These are phyloP conservation scores for Poteriospumella lacustris DNA, from an alignment of 108 stramenopile genomes.

Conservation along the genomic window DNA sequence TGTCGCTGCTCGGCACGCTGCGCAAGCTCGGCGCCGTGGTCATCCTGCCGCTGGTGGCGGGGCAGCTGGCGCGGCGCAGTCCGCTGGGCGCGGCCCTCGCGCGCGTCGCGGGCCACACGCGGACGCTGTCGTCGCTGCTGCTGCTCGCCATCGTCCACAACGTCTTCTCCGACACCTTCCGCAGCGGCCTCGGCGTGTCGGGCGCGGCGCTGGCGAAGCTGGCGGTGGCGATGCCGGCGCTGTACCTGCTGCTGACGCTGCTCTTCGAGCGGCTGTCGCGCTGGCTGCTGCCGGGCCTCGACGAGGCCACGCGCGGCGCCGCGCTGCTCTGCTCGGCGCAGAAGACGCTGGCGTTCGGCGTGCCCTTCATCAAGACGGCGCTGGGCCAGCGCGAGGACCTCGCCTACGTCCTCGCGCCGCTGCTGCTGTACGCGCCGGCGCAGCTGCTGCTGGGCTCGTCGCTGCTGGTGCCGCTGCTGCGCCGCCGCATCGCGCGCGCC, in stretches of 20 bases:
- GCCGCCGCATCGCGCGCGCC: not conserved
- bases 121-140: not conserved
- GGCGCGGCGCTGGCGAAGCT: not conserved
- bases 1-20: constrained; percentile 2
- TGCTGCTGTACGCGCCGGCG: constrained; percentile 5
- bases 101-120: not conserved
- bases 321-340: constrained; percentile 5
- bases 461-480: not conserved
- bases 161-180: constrained; percentile 12
- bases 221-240: not conserved
- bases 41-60: not conserved
- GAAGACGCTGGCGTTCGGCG: not conserved
- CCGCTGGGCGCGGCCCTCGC: not conserved
- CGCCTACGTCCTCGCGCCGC: not conserved
- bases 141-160: constrained; percentile 4
- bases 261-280: not conserved
- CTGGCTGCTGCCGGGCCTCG: not conserved
- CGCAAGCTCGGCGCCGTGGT: constrained; percentile 1
- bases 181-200: not conserved
- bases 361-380: constrained; percentile 13
- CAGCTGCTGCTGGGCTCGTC: not conserved
- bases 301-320: not conserved
- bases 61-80: not conserved
- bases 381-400: not conserved
- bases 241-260: not conserved